Evolutionary conservation across 2,329 filamentous ascomycete genomes (phyloP).

Genomic region (Fusarium metavorans): DNA sequence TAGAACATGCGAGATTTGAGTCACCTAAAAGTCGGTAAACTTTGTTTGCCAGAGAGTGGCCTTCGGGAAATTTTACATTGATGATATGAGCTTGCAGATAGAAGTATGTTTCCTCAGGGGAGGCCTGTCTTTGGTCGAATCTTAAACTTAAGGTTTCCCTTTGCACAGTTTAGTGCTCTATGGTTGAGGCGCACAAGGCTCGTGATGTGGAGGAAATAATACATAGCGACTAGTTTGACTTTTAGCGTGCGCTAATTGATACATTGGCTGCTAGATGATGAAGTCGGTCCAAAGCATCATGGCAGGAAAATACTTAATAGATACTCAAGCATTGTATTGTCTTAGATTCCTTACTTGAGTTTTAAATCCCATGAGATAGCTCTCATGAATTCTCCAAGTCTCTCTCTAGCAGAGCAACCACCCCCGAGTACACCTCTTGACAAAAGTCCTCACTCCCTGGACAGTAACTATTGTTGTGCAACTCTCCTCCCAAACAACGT

Average conservation of each 20-base stretch:
- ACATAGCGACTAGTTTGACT: accelerated
- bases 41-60: background rate
- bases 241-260: background rate
- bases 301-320: background rate
- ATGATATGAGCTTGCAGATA: background rate
- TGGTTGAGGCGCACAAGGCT: background rate
- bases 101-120: background rate
- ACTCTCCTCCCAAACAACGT: background rate
- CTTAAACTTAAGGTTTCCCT: background rate
- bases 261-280: background rate
- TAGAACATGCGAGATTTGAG: background rate
- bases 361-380: too few relatives aligned
- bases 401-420: background rate
- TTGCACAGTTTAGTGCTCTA: background rate
- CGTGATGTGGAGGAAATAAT: background rate
- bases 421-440: background rate
- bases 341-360: too few relatives aligned
- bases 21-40: background rate
- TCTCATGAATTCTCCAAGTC: background rate
- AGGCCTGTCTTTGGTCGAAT: background rate
- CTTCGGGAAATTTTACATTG: background rate
- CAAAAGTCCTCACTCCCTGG: background rate
- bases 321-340: background rate
- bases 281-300: background rate
- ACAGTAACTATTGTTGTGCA: background rate